These are phyloP conservation scores for Knufia fluminis DNA, from an alignment of 2,329 filamentous ascomycete species.

Conservation along the genomic window DNA sequence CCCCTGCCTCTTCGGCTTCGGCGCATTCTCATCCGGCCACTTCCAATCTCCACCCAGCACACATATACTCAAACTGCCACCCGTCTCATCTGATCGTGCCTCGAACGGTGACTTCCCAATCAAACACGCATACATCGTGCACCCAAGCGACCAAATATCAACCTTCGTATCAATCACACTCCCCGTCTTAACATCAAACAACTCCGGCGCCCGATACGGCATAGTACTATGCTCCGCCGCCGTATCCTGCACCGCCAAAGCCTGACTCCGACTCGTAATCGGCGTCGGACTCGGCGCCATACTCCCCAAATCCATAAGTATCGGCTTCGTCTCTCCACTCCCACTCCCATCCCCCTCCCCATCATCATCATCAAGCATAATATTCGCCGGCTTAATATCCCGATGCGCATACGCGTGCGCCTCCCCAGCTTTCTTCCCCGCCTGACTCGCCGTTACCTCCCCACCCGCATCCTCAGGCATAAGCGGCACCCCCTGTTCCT, in stretches of 20 bases:
- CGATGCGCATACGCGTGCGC: conserved; percentile 80
- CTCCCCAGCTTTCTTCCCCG: conserved; percentile 59
- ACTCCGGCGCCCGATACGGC: conserved; percentile 94
- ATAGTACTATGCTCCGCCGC: conserved; percentile 96
- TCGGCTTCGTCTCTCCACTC: conserved; percentile 47
- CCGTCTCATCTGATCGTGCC: conserved; percentile 89
- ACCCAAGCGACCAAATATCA: conserved; percentile 95
- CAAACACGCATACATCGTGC: conserved; percentile 93
- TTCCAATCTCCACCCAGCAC: conserved; percentile 91
- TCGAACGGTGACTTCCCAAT: conserved; percentile 97
- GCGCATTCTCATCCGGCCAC: conserved; percentile 75
- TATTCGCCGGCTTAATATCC: conserved; percentile 97
- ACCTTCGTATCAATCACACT: conserved; percentile 89
- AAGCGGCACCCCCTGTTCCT: conserved; percentile 69
- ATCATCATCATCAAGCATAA: conserved; percentile 89
- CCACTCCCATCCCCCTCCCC: neutral
- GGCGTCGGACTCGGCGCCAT: conserved; percentile 77
- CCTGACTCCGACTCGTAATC: conserved; percentile 81
- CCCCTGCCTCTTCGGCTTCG: conserved; percentile 42
- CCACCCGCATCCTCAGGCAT: conserved; percentile 51
- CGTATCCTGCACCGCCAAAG: conserved; percentile 84
- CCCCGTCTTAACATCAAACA: conserved; percentile 95
- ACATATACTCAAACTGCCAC: conserved; percentile 84
- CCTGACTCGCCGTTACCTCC: conserved; percentile 59
- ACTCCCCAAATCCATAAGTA: conserved; percentile 95